A percentile compares a stretch with the other conserved stretches of the same genome.
phyloP scores from a whole-genome alignment of 495 filamentous ascomycete species.

The Xylaria curta region DNA sequence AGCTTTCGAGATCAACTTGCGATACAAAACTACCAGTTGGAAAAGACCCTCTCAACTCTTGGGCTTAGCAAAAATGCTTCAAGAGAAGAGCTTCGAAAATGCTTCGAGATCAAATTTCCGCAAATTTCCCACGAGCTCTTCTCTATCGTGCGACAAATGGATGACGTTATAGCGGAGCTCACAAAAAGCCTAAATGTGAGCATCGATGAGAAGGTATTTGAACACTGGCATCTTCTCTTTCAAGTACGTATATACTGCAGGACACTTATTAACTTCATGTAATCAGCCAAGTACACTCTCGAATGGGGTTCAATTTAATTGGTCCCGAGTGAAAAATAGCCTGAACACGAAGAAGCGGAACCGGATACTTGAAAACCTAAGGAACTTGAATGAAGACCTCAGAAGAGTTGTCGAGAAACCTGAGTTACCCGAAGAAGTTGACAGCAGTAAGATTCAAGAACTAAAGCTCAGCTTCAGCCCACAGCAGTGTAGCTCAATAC shows the following conservation, averaged over 20 bases:
- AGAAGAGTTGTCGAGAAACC: slow-evolving; percentile 8
- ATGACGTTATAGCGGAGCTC: neutral
- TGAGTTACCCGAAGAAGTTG: slow-evolving; percentile 5
- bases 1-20: slow-evolving; percentile 1
- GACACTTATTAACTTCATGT: neutral
- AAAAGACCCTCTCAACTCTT: slow-evolving; percentile 8
- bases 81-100: neutral
- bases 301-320: neutral
- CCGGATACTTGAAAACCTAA: neutral
- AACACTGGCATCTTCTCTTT: neutral
- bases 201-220: slow-evolving; percentile 4
- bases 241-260: neutral
- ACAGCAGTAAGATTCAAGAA: slow-evolving; percentile 4
- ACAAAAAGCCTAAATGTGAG: neutral
- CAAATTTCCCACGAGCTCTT: slow-evolving; percentile 12
- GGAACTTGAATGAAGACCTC: no score
- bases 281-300: neutral
- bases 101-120: neutral
- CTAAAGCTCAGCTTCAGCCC: slow-evolving; percentile 12
- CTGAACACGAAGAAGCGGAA: slow-evolving; percentile 1
- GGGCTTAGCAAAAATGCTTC: slow-evolving; percentile 7
- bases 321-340: slow-evolving; percentile 5
- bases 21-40: slow-evolving; percentile 10
- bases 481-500: slow-evolving; percentile 1
- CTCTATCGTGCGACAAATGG: slow-evolving; percentile 4